Conservation (phyloP, 1,284 basidiomycete genomes). For the Heliocybe sulcata region DNA sequence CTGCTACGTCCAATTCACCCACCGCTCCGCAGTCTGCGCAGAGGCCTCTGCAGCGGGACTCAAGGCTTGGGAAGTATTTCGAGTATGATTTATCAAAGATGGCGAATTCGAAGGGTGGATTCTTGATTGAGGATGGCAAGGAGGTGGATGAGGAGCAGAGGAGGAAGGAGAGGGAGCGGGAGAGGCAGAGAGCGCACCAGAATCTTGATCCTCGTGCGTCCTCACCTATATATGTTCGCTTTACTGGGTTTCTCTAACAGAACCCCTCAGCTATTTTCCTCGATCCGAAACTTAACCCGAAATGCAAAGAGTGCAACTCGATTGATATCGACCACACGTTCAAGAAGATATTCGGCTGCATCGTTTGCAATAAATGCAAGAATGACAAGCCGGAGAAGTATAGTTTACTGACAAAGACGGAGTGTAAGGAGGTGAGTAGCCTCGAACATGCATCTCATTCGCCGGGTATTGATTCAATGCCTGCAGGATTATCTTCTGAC, state of each 20-base stretch:
- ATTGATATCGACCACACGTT: conserved; percentile 83
- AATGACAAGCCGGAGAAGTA: conserved; percentile 88
- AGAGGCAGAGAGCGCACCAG: conserved; percentile 61
- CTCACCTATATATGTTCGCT: not conserved
- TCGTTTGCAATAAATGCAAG: conserved; percentile 88
- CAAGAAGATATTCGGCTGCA: conserved; percentile 73
- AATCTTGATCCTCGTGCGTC: conserved; percentile 65
- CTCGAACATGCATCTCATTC: conserved; percentile 7
- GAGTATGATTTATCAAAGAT: conserved; percentile 97
- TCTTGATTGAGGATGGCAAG: conserved; percentile 79
- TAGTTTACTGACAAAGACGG: conserved; percentile 95
- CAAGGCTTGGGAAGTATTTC: conserved; percentile 79
- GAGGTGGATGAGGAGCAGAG: conserved; percentile 61
- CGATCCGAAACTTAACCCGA: conserved; percentile 67
- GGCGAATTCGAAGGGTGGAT: conserved; percentile 92
- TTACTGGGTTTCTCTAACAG: conserved; percentile 1
- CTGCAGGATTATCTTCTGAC: conserved; percentile 84
- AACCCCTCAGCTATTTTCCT: conserved; percentile 49
- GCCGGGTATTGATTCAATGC: not conserved
- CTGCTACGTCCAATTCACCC: conserved; percentile 51
- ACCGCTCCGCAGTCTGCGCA: conserved; percentile 39
- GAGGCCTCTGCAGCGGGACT: conserved; percentile 60
- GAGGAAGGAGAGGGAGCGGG: conserved; percentile 71
- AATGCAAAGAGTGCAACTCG: conserved; percentile 77
- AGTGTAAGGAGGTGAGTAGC: conserved; percentile 83